phyloP scores from a whole-genome alignment of 164 flowering plant genomes.

The Kingdonia uniflora region DNA sequence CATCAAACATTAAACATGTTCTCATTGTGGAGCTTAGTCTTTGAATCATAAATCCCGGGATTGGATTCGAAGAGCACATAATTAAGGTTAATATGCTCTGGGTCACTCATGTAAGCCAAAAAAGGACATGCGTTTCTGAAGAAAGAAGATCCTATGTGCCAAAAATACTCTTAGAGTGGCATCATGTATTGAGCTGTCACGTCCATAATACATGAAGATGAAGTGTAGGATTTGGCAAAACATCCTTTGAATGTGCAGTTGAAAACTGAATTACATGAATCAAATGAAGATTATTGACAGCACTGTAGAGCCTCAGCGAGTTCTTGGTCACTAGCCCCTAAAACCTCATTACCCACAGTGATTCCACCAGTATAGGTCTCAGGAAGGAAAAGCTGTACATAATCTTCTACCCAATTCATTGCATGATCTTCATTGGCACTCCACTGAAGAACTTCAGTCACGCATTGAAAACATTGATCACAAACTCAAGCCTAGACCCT shows the following conservation, averaged over 20 bases:
- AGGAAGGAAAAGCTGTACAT: conserved; percentile 46
- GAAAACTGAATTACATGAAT: no score
- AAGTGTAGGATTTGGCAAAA: conserved; percentile 54
- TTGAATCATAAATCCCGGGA: conserved; percentile 33
- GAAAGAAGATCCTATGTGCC: no score
- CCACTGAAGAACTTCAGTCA: conserved; percentile 40
- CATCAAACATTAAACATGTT: no score
- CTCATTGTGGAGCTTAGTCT: conserved; percentile 47
- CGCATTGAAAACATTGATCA: no score
- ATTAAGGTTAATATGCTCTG: conserved; percentile 47
- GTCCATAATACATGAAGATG: conserved; percentile 51
- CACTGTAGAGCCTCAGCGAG: no score
- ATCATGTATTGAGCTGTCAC: conserved; percentile 32
- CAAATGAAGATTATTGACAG: no score
- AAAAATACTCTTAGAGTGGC: no score
- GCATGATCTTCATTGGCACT: conserved; percentile 31
- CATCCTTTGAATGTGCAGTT: no score
- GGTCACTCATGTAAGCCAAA: conserved; percentile 47
- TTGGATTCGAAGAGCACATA: conserved; percentile 50
- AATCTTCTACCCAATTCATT: no score
- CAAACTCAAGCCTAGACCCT: conserved; percentile 46
- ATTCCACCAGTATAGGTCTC: conserved; percentile 43
- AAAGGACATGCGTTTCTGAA: no score
- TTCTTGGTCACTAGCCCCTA: no score
- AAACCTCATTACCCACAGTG: no score